phyloP scores from a whole-genome alignment of 331 rosid genomes.

The Malus hybrid region DNA sequence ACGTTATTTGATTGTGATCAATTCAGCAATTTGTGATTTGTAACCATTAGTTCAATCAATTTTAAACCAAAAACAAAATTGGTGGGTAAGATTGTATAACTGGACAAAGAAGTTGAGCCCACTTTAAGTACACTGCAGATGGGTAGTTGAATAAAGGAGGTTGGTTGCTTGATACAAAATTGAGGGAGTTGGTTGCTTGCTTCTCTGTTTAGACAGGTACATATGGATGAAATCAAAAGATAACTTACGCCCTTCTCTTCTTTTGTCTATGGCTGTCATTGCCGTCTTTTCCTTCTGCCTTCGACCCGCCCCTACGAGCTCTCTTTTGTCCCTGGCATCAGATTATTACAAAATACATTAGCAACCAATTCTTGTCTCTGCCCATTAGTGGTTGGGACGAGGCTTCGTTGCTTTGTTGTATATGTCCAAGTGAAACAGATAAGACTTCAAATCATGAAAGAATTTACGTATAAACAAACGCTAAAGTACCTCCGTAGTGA shows the following conservation, averaged over 20 bases:
- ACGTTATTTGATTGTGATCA: too few relatives aligned
- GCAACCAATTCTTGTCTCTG: not conserved
- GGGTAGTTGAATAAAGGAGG: too few relatives aligned
- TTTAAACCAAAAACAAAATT: too few relatives aligned
- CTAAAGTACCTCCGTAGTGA: slow-evolving; percentile 48
- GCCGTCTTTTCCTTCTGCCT: slow-evolving; percentile 31
- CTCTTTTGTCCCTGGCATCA: slow-evolving; percentile 48
- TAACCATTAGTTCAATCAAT: too few relatives aligned
- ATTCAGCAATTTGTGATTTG: too few relatives aligned
- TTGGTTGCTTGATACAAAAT: not conserved
- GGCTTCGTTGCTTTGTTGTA: not conserved
- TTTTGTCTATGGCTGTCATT: slow-evolving; percentile 28
- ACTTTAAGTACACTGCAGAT: too few relatives aligned
- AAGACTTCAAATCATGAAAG: not conserved
- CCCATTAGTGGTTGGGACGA: not conserved
- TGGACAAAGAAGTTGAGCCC: too few relatives aligned
- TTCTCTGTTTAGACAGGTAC: not conserved
- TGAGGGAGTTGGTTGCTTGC: not conserved
- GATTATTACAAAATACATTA: slow-evolving; percentile 11
- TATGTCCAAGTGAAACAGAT: not conserved
- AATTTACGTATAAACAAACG: not conserved
- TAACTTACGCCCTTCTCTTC: slow-evolving; percentile 34
- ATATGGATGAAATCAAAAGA: not conserved
- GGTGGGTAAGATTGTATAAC: too few relatives aligned
- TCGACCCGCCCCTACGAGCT: slow-evolving; percentile 26